A percentile compares a stretch with the other conserved stretches of the same genome.
Evolutionary conservation across 345 rosid genomes (phyloP).

Genomic region (Garcia nutans): DNA sequence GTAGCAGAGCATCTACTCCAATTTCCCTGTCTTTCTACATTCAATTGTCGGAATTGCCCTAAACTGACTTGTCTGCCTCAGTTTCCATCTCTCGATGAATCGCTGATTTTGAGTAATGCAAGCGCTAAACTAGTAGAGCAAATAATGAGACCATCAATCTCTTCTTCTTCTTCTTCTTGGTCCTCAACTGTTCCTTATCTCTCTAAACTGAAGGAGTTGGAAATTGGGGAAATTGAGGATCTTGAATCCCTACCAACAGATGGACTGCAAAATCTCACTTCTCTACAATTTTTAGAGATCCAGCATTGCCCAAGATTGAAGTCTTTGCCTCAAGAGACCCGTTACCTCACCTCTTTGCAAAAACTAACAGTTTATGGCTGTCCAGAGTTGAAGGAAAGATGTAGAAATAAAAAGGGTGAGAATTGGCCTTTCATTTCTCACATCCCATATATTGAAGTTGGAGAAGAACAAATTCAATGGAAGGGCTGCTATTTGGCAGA

Average conservation of each 20-base stretch:
- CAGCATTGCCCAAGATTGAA: background rate
- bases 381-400: background rate
- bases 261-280: slow-evolving; percentile 6
- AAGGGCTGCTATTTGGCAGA: too few relatives aligned
- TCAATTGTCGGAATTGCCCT: background rate
- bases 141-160: background rate
- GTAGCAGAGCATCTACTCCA: background rate
- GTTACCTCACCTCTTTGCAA: background rate
- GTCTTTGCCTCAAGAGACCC: background rate
- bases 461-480: too few relatives aligned
- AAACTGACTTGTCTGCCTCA: slow-evolving; percentile 8
- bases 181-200: background rate
- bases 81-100: slow-evolving; percentile 16
- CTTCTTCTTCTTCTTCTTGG: background rate
- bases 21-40: background rate
- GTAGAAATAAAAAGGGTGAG: background rate
- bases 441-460: too few relatives aligned
- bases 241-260: slow-evolving; percentile 11
- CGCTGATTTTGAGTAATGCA: fast-evolving
- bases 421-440: too few relatives aligned
- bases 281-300: background rate
- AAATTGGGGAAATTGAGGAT: background rate
- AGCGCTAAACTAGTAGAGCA: background rate
- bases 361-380: background rate
- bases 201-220: background rate